Conservation (phyloP, 2,329 filamentous ascomycete species). For the Fusarium protoensiforme region DNA sequence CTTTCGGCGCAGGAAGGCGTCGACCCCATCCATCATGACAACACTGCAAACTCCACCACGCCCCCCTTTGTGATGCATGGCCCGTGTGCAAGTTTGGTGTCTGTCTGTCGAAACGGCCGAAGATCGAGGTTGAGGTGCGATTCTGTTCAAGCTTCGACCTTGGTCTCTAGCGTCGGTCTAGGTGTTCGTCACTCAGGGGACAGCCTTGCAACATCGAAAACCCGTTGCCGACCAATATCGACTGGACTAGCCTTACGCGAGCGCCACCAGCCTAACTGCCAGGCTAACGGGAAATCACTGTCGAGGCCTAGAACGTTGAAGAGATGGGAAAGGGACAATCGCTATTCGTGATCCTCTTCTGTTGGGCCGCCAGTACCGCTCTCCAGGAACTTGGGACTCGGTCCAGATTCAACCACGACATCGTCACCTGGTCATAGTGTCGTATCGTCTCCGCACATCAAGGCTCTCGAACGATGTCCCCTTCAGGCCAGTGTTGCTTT, state of each 20-base stretch:
- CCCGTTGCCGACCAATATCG: slow-evolving; percentile 6
- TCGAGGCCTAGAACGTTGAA: slow-evolving; percentile 32
- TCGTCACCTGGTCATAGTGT: background rate
- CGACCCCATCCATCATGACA: slow-evolving; percentile 20
- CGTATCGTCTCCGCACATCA: slow-evolving; percentile 1
- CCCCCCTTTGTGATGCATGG: slow-evolving; percentile 25
- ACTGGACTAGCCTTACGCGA: slow-evolving; percentile 29
- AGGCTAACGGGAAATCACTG: slow-evolving; percentile 17
- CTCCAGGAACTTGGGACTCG: background rate
- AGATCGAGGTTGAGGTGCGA: slow-evolving; percentile 16
- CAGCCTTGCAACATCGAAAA: slow-evolving; percentile 34
- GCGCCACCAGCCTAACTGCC: slow-evolving; percentile 29
- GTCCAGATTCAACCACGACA: slow-evolving; percentile 11
- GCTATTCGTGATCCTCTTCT: background rate
- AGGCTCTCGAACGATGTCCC: slow-evolving; percentile 6
- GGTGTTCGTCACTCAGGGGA: slow-evolving; percentile 28
- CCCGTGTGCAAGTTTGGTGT: slow-evolving; percentile 18
- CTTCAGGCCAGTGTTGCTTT: slow-evolving; percentile 5
- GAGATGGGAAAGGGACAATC: slow-evolving; percentile 7
- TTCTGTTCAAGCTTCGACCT: slow-evolving; percentile 22
- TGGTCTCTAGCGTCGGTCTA: slow-evolving; percentile 25
- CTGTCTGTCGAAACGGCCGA: slow-evolving; percentile 6
- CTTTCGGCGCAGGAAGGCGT: slow-evolving; percentile 30
- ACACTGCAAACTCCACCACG: slow-evolving; percentile 14
- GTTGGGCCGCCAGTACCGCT: slow-evolving; percentile 10